Conservation (phyloP, 2,329 filamentous ascomycete species). For the Arthrobotrys sphaeroides region DNA sequence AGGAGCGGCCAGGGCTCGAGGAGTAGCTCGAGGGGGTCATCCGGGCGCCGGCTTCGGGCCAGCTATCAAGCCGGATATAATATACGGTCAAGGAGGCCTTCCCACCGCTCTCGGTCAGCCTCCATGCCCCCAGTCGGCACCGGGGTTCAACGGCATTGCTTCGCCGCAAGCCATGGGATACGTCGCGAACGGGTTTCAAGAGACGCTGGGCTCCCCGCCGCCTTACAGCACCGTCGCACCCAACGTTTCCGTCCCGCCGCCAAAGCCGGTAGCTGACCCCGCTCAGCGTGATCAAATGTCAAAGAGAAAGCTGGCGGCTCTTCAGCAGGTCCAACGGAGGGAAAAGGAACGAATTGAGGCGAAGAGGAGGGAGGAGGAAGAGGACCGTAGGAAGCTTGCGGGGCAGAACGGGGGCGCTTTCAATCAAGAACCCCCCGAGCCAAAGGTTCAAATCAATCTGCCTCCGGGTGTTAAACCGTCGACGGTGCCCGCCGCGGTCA, state of each 20-base stretch:
- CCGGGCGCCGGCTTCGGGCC: background rate
- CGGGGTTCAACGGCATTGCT: background rate
- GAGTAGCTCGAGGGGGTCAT: background rate
- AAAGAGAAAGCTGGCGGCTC: constrained; percentile 23
- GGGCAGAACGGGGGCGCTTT: background rate
- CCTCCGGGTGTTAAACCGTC: constrained; percentile 34
- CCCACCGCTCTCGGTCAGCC: background rate
- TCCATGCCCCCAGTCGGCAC: background rate
- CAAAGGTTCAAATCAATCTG: constrained; percentile 27
- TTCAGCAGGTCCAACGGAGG: constrained; percentile 27
- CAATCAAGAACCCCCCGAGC: constrained; percentile 6
- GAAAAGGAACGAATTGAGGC: constrained; percentile 37
- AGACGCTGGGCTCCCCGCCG: constrained; percentile 25
- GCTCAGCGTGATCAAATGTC: constrained; percentile 26
- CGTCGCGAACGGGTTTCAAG: background rate
- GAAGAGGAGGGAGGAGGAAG: constrained; percentile 27
- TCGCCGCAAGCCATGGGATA: background rate
- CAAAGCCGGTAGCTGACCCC: constrained; percentile 10
- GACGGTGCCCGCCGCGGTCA: no score
- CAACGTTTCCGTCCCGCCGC: constrained; percentile 3
- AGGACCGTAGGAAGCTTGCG: constrained; percentile 12
- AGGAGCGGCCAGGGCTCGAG: constrained; percentile 7
- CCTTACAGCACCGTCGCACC: constrained; percentile 18
- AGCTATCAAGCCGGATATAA: no score
- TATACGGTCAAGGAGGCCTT: background rate